These are phyloP conservation scores for Gaultheria prostrata DNA, from an alignment of 148 eudicot genomes.

Conservation along the genomic window DNA sequence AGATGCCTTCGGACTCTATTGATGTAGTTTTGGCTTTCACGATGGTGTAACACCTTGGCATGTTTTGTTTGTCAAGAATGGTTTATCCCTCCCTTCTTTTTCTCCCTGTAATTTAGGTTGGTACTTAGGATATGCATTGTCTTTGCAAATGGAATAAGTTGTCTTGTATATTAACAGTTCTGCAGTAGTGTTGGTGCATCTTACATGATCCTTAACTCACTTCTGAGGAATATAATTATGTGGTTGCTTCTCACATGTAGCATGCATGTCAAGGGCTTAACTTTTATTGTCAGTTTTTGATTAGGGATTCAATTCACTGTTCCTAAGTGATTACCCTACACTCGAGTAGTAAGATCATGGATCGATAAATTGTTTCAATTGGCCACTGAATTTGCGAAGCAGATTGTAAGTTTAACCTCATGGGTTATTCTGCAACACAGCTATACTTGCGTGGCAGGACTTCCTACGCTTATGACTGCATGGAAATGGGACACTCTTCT, in stretches of 20 bases:
- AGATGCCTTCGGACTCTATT: not conserved
- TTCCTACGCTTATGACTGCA: not conserved
- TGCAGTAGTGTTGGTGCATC: not conserved
- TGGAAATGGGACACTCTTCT: not conserved
- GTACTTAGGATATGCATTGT: not conserved
- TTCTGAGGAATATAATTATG: not conserved
- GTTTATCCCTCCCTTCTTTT: not conserved
- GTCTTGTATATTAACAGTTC: not conserved
- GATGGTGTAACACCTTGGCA: not conserved
- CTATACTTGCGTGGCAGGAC: not conserved
- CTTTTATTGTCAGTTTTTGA: not conserved
- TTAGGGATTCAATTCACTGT: not conserved
- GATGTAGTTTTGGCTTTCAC: not conserved
- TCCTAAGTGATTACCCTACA: not conserved
- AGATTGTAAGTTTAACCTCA: not conserved
- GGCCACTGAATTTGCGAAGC: not conserved
- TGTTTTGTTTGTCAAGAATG: not conserved
- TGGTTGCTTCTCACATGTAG: not conserved
- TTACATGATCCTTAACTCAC: not conserved
- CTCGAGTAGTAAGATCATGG: not conserved
- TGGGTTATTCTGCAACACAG: not conserved
- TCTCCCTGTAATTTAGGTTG: not conserved
- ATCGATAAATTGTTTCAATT: not conserved
- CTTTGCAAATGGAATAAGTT: not conserved
- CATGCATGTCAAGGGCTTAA: no score